Percentiles rank a stretch among this genome's conserved stretches.
Evolutionary conservation across 768 basidiomycete genomes (phyloP).

Genomic region (Naganishia vishniacii): DNA sequence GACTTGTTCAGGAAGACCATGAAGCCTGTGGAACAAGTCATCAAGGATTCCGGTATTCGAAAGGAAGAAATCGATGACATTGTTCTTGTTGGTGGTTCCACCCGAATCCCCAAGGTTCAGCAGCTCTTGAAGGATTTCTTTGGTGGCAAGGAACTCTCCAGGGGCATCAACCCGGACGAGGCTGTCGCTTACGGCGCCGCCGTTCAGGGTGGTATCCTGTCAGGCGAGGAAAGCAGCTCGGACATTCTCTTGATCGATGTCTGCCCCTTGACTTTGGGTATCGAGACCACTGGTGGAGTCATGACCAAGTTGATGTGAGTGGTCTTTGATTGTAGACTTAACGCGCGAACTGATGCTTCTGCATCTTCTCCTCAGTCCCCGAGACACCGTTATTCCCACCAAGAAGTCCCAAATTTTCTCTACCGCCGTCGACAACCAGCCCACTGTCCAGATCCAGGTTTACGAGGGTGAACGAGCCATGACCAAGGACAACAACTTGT

Average conservation of each 20-base stretch:
- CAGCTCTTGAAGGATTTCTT: constrained; percentile 98
- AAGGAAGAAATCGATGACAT: constrained; percentile 97
- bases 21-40: constrained; percentile 97
- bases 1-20: constrained; percentile 99
- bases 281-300: constrained; percentile 98
- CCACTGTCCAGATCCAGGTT: constrained; percentile 49
- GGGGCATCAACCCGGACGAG: constrained; percentile 99
- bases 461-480: constrained; percentile 93
- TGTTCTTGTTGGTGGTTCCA: constrained; percentile 95
- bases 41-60: constrained; percentile 96
- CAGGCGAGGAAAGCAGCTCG: constrained; percentile 80
- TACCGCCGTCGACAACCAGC: constrained; percentile 50
- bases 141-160: constrained; percentile 97
- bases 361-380: constrained; percentile 29
- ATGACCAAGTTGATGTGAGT: constrained; percentile 82
- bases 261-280: constrained; percentile 59
- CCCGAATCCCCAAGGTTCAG: constrained; percentile 94
- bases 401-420: constrained; percentile 51
- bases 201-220: constrained; percentile 95
- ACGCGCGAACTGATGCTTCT: constrained; percentile 15
- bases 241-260: constrained; percentile 95
- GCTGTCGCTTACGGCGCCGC: constrained; percentile 99
- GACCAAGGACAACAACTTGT: constrained; percentile 96
- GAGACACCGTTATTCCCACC: constrained; percentile 47
- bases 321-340: too few relatives aligned